Evolutionary conservation across 2,329 filamentous ascomycete genomes (phyloP), one percentile per base, ranked within the genome.

Genomic region (Fusarium temperatum): DNA sequence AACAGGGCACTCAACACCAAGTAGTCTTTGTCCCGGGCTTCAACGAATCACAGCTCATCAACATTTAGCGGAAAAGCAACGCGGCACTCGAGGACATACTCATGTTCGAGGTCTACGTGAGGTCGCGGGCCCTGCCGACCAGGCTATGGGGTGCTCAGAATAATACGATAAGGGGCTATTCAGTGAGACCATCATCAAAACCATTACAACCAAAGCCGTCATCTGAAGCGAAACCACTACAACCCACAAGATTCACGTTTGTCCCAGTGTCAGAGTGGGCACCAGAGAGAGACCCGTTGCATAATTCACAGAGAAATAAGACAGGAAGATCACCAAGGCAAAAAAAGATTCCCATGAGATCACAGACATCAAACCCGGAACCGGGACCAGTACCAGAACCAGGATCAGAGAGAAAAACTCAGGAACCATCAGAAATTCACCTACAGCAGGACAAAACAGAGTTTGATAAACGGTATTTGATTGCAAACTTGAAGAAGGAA

Each of bases 31-130:
- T 44, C 53, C 22, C 14, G 39, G 8, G 8, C 20, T 17, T 24
- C 13, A 45, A 38, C 39, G 24, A 48, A 53, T 51, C 38, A 41
- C 42, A 28, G 39, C 44, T 20, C 17, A 36, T 28, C 44, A 12
- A 14, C 35, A 20, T 24, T 51, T 39, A 17, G 35, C 32, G 38
- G 22, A 20, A 11, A 15, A 28, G 22, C 20, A 28, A 22, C 56
- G 15, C 24, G 42, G 32, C 17, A 55, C 24, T 22, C 11, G 32
- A 39, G 53, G n/a, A 45, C 12, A 24, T 35, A n/a, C 47, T 30
- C n/a, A 70, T 70, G 67, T n/a, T 44, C 10, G 54, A 26, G 47
- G 42, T 42, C 62, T 39, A 54, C 12, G 39, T 13, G 32, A 70
- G 67, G 59, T 41, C 28, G 45, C n/a, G 39, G 47, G 67, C 42